A percentile compares a stretch with the other conserved stretches of the same genome.
phyloP scores from a whole-genome alignment of 176 grass and related monocot species.

The Ananas comosus region DNA sequence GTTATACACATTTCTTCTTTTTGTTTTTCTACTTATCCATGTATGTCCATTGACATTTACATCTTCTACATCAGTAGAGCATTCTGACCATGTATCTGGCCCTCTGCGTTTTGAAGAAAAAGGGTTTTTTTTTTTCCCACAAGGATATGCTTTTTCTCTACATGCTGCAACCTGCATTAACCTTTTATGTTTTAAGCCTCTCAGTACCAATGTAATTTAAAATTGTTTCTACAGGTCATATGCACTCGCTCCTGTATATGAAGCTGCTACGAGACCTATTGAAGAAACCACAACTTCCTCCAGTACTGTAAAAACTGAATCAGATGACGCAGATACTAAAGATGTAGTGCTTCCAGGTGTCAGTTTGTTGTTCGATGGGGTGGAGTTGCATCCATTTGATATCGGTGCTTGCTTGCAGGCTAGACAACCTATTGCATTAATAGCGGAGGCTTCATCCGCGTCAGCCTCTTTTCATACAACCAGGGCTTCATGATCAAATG shows the following conservation, averaged over 20 bases:
- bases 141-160: too few species aligned
- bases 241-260: conserved; percentile 50
- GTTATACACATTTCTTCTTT: too few species aligned
- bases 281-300: conserved; percentile 39
- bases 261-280: conserved; percentile 29
- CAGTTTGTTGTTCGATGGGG: conserved; percentile 87
- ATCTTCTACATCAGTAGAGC: too few species aligned
- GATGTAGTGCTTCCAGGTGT: conserved; percentile 75
- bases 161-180: too few species aligned
- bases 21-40: too few species aligned
- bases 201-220: not conserved
- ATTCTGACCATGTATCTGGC: too few species aligned
- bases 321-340: conserved; percentile 60
- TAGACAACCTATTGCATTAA: conserved; percentile 66
- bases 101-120: too few species aligned
- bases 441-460: conserved; percentile 69
- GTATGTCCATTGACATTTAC: too few species aligned
- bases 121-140: too few species aligned
- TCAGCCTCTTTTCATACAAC: conserved; percentile 33
- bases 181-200: not conserved
- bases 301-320: conserved; percentile 42
- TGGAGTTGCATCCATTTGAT: conserved; percentile 69
- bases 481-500: conserved; percentile 21
- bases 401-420: conserved; percentile 83
- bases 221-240: conserved; percentile 44